Evolutionary conservation across 1,139 yeast genomes (phyloP).

Genomic region (Diutina catenulata): DNA sequence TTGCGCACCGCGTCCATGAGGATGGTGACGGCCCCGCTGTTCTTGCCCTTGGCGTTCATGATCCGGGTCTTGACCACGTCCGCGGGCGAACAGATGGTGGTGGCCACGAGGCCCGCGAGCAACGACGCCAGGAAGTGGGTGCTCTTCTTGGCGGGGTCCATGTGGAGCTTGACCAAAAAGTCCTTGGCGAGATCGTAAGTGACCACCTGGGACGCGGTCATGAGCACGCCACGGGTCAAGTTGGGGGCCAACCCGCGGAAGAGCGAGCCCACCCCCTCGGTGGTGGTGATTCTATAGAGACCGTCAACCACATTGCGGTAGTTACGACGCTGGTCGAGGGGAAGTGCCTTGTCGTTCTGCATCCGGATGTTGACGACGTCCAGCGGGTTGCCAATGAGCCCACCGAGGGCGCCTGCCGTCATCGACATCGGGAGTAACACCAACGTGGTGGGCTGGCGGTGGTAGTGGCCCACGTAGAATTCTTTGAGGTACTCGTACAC

Average conservation of each 20-base stretch:
- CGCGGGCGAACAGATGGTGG: slow-evolving; percentile 86
- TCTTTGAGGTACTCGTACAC: slow-evolving; percentile 70
- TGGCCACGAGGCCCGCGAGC: slow-evolving; percentile 76
- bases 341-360: slow-evolving; percentile 78
- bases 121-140: slow-evolving; percentile 74
- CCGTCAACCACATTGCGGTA: slow-evolving; percentile 78
- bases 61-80: slow-evolving; percentile 84
- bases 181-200: slow-evolving; percentile 72
- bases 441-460: slow-evolving; percentile 23
- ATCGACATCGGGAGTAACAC: slow-evolving; percentile 64
- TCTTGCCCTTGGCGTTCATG: slow-evolving; percentile 54
- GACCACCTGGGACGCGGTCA: slow-evolving; percentile 90
- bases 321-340: slow-evolving; percentile 54
- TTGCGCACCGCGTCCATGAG: slow-evolving; percentile 43
- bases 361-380: slow-evolving; percentile 82
- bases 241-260: slow-evolving; percentile 74
- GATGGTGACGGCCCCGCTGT: slow-evolving; percentile 38
- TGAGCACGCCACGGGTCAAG: slow-evolving; percentile 66
- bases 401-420: slow-evolving; percentile 77
- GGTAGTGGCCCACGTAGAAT: slow-evolving; percentile 17
- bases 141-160: slow-evolving; percentile 51
- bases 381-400: slow-evolving; percentile 78
- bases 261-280: slow-evolving; percentile 51
- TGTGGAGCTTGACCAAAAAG: slow-evolving; percentile 37
- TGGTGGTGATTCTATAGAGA: slow-evolving; percentile 40